Percentiles rank a stretch among this genome's conserved stretches.
These are phyloP conservation scores for Myriosclerotinia curreyana DNA, from an alignment of 2,329 filamentous ascomycete genomes.

Conservation along the genomic window DNA sequence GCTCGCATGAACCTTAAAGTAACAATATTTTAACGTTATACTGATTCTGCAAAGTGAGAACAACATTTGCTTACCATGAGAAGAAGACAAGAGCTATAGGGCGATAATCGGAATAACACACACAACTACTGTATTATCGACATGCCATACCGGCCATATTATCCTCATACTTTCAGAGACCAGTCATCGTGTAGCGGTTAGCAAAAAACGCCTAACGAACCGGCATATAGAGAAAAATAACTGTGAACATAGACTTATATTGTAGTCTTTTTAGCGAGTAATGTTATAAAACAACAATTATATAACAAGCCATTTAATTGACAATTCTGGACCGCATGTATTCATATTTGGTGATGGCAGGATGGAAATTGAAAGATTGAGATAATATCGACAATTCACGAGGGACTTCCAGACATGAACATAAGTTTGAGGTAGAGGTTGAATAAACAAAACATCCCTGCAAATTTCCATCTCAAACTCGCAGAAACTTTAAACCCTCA, in stretches of 20 bases:
- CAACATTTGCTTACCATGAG: background rate
- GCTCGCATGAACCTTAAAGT: background rate
- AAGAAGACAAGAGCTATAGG: background rate
- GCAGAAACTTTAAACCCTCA: background rate
- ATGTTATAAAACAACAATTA: background rate
- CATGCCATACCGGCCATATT: no score
- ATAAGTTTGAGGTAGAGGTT: background rate
- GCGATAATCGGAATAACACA: background rate
- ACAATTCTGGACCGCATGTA: background rate
- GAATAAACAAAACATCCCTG: background rate
- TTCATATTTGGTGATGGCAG: no score
- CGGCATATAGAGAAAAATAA: background rate
- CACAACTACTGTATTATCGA: background rate
- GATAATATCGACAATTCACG: background rate
- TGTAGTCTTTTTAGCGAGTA: background rate
- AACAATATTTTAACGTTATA: background rate
- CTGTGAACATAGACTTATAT: background rate
- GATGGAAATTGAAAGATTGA: no score
- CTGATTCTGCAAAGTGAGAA: no score
- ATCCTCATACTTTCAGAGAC: no score
- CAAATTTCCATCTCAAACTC: background rate
- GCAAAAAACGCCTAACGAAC: background rate
- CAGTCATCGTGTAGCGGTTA: no score
- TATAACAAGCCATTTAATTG: background rate
- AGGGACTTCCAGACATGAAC: background rate